Percentiles rank a stretch among this genome's conserved stretches.
Conservation (phyloP, 2,329 filamentous ascomycete species). For the Leptographium galeiforme region DNA sequence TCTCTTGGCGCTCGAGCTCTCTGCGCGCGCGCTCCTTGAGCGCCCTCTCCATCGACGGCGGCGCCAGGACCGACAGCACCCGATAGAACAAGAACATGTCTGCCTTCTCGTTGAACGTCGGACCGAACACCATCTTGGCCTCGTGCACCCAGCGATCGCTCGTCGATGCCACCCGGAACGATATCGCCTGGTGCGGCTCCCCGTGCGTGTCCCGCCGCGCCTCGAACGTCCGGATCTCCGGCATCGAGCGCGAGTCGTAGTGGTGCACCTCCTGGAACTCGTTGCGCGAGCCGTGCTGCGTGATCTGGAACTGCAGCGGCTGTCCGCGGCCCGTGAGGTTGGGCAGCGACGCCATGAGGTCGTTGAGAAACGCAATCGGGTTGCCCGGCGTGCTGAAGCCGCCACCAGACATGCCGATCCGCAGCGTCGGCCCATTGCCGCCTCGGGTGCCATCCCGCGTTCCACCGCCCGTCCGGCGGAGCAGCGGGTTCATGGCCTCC, state of each 20-base stretch:
- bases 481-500: conserved; percentile 75
- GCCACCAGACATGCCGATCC: conserved; percentile 32
- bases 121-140: conserved; percentile 71
- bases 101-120: conserved; percentile 53
- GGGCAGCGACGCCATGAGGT: conserved; percentile 38
- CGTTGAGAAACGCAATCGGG: conserved; percentile 32
- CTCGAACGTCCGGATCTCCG: not conserved
- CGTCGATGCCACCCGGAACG: conserved; percentile 62
- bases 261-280: conserved; percentile 38
- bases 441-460: conserved; percentile 26
- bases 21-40: conserved; percentile 52
- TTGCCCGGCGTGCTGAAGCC: conserved; percentile 33
- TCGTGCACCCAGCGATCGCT: conserved; percentile 78
- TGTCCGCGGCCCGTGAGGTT: conserved; percentile 27
- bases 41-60: conserved; percentile 71
- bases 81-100: conserved; percentile 48
- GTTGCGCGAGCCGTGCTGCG: conserved; percentile 30
- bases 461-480: conserved; percentile 46
- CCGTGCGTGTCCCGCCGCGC: conserved; percentile 11
- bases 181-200: conserved; percentile 61
- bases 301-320: conserved; percentile 47
- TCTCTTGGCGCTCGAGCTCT: conserved; percentile 32
- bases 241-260: not conserved
- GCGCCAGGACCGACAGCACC: conserved; percentile 62
- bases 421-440: conserved; percentile 28